These are phyloP conservation scores for Basipetospora chlamydospora DNA, from an alignment of 2,329 filamentous ascomycete genomes.

Conservation along the genomic window DNA sequence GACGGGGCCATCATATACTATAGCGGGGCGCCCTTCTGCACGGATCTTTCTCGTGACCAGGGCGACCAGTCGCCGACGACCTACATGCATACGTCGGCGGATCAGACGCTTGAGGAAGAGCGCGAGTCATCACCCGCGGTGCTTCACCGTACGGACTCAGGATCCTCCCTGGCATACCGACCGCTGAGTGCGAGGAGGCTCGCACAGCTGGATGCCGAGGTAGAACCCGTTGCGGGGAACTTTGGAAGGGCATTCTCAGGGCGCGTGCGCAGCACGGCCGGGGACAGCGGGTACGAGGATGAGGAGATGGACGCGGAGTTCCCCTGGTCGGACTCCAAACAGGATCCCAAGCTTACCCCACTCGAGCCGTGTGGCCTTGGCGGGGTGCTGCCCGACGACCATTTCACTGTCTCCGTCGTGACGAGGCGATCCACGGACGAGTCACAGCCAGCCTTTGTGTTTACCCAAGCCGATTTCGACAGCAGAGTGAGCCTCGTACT, in stretches of 20 bases:
- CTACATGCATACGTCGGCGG: constrained; percentile 18
- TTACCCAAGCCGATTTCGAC: constrained; percentile 1
- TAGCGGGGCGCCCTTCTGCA: constrained; percentile 65
- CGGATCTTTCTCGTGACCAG: constrained; percentile 58
- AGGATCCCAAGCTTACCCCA: constrained; percentile 20
- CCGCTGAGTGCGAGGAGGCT: constrained; percentile 29
- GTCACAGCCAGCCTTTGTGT: not conserved
- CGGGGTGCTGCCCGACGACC: constrained; percentile 47
- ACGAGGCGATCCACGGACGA: constrained; percentile 28
- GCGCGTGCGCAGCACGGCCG: constrained; percentile 4
- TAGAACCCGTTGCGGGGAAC: not conserved
- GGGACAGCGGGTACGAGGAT: constrained; percentile 19
- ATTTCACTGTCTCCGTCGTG: constrained; percentile 42
- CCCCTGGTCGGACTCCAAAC: constrained; percentile 28
- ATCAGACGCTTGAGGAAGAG: not conserved
- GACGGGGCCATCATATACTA: constrained; percentile 77
- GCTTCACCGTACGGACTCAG: constrained; percentile 30
- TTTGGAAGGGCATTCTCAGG: not conserved
- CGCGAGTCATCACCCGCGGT: constrained; percentile 11
- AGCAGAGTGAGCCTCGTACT: not conserved
- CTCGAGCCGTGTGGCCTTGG: constrained; percentile 45
- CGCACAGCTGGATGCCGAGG: not conserved
- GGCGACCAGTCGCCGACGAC: constrained; percentile 32
- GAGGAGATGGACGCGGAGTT: constrained; percentile 30
- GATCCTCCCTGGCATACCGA: constrained; percentile 32